Percentiles rank a stretch among this genome's conserved stretches.
phyloP scores from a whole-genome alignment of 2,329 filamentous ascomycete genomes.

The Fusarium tupiense region DNA sequence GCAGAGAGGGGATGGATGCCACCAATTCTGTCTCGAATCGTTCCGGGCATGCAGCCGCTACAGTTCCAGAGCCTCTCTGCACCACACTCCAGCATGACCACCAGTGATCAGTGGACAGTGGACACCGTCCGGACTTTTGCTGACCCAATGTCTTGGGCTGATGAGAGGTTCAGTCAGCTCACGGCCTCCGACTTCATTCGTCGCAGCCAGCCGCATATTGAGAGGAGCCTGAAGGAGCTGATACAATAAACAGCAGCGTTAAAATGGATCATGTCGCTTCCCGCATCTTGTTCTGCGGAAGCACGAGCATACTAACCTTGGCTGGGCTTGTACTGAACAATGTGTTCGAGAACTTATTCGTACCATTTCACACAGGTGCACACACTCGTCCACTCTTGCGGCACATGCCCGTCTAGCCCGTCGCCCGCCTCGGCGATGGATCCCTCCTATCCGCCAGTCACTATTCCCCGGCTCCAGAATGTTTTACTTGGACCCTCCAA shows the following conservation, averaged over 20 bases:
- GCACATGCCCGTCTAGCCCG: conserved; percentile 20
- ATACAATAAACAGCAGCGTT: conserved; percentile 4
- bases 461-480: conserved; percentile 24
- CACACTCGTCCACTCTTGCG: conserved; percentile 15
- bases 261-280: neutral
- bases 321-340: conserved; percentile 4
- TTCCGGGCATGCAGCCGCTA: conserved; percentile 28
- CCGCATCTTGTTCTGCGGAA: neutral
- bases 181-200: conserved; percentile 29
- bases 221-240: neutral
- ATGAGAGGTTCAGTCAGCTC: conserved; percentile 28
- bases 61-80: conserved; percentile 35
- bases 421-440: conserved; percentile 27
- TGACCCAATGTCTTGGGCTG: conserved; percentile 29
- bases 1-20: conserved; percentile 18
- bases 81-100: conserved; percentile 20
- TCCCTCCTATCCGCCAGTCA: conserved; percentile 21
- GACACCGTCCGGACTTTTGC: conserved; percentile 8
- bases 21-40: conserved; percentile 28
- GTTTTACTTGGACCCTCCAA: conserved; percentile 28
- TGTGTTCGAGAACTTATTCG: neutral
- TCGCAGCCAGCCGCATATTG: conserved; percentile 15
- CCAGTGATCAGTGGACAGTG: conserved; percentile 7
- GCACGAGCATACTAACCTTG: neutral
- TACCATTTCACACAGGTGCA: conserved; percentile 8